Conservation (phyloP, 1,284 basidiomycete genomes). For the Moesziomyces globuligerus region DNA sequence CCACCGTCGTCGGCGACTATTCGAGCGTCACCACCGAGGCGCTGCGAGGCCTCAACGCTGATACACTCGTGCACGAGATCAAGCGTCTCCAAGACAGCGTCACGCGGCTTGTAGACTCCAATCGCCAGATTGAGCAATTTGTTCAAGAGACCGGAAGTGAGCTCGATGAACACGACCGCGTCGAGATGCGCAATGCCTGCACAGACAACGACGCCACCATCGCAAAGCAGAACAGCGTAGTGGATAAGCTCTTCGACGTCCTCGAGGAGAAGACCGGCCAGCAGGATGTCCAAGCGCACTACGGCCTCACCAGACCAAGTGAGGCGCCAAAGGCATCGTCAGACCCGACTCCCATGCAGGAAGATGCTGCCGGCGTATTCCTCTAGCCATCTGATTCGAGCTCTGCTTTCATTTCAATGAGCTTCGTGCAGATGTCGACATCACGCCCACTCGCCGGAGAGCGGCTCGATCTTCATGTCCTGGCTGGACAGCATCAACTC, state of each 20-base stretch:
- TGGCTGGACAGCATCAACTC: conserved; percentile 40
- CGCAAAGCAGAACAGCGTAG: conserved; percentile 33
- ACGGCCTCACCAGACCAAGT: conserved; percentile 24
- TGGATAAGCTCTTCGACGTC: conserved; percentile 32
- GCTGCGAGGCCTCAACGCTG: conserved; percentile 31
- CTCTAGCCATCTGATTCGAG: conserved; percentile 4
- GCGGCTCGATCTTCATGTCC: conserved; percentile 30
- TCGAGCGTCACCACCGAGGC: conserved; percentile 33
- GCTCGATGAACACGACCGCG: conserved; percentile 21
- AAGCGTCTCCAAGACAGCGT: conserved; percentile 39
- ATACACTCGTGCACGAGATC: conserved; percentile 45
- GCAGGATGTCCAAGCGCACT: conserved; percentile 15
- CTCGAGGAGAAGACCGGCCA: conserved; percentile 33
- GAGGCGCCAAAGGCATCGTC: not conserved
- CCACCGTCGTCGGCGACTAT: conserved; percentile 38
- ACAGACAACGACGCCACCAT: conserved; percentile 39
- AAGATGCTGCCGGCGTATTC: conserved; percentile 36
- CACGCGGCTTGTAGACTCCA: conserved; percentile 26
- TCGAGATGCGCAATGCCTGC: conserved; percentile 39
- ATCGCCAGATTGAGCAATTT: conserved; percentile 42
- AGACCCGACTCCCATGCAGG: conserved; percentile 26
- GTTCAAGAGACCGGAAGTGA: conserved; percentile 26
- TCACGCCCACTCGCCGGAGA: conserved; percentile 45
- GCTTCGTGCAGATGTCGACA: not conserved
- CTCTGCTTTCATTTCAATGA: too few relatives aligned